phyloP scores from a whole-genome alignment of 2,329 filamentous ascomycete species.

The Fulvia fulva region DNA sequence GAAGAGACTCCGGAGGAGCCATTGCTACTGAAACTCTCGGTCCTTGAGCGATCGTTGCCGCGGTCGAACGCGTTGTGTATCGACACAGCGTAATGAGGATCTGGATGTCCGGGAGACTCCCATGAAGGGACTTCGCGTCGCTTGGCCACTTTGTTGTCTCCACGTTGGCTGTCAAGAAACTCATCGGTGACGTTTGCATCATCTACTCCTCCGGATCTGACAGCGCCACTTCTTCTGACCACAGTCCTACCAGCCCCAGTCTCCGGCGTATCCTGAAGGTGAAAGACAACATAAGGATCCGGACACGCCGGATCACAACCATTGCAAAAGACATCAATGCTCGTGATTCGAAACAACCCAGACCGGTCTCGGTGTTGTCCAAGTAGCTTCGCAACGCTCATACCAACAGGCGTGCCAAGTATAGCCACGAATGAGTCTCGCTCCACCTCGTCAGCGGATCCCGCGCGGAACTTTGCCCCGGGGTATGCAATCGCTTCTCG shows the following conservation, averaged over 20 bases:
- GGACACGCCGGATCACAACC: neutral
- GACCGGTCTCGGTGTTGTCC: constrained; percentile 14
- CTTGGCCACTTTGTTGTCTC: too few relatives aligned
- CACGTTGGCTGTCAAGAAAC: too few relatives aligned
- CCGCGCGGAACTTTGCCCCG: neutral
- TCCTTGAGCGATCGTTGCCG: neutral
- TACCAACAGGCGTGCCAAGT: constrained; percentile 11
- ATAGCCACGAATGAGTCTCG: constrained; percentile 11
- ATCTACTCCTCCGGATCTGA: too few relatives aligned
- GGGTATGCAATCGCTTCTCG: neutral
- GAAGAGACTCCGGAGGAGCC: neutral
- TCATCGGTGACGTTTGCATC: too few relatives aligned
- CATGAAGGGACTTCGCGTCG: too few relatives aligned
- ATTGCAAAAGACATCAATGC: neutral
- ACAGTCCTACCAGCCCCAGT: too few relatives aligned
- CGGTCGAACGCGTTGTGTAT: too few relatives aligned
- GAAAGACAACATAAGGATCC: neutral
- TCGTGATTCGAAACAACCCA: neutral
- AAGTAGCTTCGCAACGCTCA: constrained; percentile 11
- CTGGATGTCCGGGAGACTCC: too few relatives aligned
- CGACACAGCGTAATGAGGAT: too few relatives aligned
- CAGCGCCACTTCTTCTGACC: too few relatives aligned
- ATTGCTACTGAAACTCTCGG: neutral
- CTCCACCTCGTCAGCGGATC: neutral
- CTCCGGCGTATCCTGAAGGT: neutral